Base-by-base conservation (phyloP, 371 early-diverging fungal genomes). In the Mucor circinelloides region DNA sequence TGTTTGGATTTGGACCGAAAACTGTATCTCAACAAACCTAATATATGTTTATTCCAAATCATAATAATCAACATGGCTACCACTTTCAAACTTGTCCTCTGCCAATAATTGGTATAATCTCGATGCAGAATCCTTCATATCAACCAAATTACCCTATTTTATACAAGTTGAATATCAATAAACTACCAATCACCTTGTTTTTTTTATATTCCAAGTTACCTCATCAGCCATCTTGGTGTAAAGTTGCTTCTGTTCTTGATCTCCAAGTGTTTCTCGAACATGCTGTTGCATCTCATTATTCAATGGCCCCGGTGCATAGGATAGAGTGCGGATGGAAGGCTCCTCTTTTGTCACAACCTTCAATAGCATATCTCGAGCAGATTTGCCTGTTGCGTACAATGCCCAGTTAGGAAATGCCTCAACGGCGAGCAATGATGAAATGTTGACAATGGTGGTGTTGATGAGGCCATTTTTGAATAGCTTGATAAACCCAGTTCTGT, bases 271-370 rank as follows among this genome's bases (percentile, higher is more conserved):
- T 34, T 83, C 76, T 23, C 96, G 88, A 31, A 95, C 92, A 34
- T 77, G 72, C 4, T 76, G 72, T 75, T 96, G 96, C 96, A 97
- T 96, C 42, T 87, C 88, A 66, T 92, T 94, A 65, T 95, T 90
- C 64, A 97, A 72, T 31, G 97, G 97, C 1, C 97, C 97, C 8
- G 97, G 97, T 1, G 97, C 95, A 78, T 96, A 97, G 70, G 87
- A 95, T 38, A 97, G 81, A 6, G 90, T 87, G 10, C 77, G 74
- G 55, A 81, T 70, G 28, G 72, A 75, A 67, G 68, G 68, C 73
- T 92, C 85, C 66, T 83, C 80, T 66, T 93, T 93, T 8, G 94
- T 92, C 6, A 92, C 76, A 1, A 91, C 90, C 17, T 83, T 63
- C 57, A 91, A 70, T 42, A 92, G 80, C 87, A 90, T 87, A 69